These are phyloP conservation scores for Yarrowia sp. DNA, from an alignment of 805 yeast species.

Conservation along the genomic window DNA sequence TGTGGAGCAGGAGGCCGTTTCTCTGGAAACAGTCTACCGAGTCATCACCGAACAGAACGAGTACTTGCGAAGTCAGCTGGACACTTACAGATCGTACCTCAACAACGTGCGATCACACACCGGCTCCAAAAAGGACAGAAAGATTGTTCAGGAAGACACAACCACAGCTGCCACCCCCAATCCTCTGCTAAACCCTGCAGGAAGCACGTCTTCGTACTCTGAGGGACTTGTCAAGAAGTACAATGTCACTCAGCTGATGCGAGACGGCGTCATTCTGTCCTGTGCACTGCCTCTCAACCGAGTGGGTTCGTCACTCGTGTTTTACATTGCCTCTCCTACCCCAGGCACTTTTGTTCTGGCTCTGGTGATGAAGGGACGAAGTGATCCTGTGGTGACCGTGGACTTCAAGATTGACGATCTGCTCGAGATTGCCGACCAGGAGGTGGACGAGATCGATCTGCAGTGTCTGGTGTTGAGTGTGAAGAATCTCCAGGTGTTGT, in stretches of 20 bases:
- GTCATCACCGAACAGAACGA: conserved; percentile 51
- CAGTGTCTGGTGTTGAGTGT: conserved; percentile 47
- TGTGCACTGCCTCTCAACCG: conserved; percentile 45
- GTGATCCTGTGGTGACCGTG: conserved; percentile 47
- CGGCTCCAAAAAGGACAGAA: conserved; percentile 45
- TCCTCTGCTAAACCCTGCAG: conserved; percentile 20
- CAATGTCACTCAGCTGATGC: conserved; percentile 45
- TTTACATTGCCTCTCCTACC: conserved; percentile 46
- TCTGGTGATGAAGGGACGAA: conserved; percentile 47
- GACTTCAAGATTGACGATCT: conserved; percentile 50
- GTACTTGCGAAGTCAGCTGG: conserved; percentile 50
- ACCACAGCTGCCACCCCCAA: conserved; percentile 22
- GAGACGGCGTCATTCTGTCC: conserved; percentile 46
- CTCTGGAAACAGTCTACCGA: conserved; percentile 48
- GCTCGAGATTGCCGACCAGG: conserved; percentile 46
- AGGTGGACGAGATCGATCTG: conserved; percentile 45
- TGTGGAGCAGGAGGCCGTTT: conserved; percentile 47
- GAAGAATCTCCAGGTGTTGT: conserved; percentile 43
- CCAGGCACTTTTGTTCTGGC: conserved; percentile 50
- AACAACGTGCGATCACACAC: conserved; percentile 50
- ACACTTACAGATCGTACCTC: conserved; percentile 51
- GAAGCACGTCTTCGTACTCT: conserved; percentile 34
- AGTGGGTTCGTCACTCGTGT: conserved; percentile 38
- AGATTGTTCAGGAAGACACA: conserved; percentile 40
- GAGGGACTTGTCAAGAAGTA: conserved; percentile 45